phyloP scores from a whole-genome alignment of 805 yeast species.

The Candida qinlingensis region DNA sequence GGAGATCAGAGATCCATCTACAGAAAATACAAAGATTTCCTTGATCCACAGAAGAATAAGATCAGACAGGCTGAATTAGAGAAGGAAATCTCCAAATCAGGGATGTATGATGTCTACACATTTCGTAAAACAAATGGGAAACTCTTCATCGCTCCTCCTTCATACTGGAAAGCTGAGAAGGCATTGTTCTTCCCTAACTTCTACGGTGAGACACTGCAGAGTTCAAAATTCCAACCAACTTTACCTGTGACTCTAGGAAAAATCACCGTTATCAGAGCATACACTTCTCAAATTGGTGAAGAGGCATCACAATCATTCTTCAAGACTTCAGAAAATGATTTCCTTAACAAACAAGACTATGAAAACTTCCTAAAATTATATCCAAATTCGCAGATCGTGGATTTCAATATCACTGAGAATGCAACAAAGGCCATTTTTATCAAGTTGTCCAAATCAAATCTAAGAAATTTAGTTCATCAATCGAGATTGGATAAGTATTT shows the following conservation, averaged over 20 bases:
- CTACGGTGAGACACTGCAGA: conserved; percentile 45
- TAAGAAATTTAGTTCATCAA: conserved; percentile 40
- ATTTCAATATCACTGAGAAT: conserved; percentile 71
- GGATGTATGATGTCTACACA: conserved; percentile 59
- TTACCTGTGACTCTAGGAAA: conserved; percentile 41
- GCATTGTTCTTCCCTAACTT: conserved; percentile 83
- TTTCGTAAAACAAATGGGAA: conserved; percentile 78
- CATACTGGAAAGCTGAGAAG: conserved; percentile 67
- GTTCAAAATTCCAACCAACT: conserved; percentile 23
- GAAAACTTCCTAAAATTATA: conserved; percentile 33
- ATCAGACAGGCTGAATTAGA: conserved; percentile 49
- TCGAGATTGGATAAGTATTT: conserved; percentile 55
- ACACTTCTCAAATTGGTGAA: conserved; percentile 66
- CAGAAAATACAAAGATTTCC: conserved; percentile 40
- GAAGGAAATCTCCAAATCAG: conserved; percentile 59
- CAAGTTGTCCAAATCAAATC: conserved; percentile 41
- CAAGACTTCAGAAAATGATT: conserved; percentile 37
- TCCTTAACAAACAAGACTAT: conserved; percentile 37
- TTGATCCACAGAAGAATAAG: conserved; percentile 43
- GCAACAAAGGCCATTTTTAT: conserved; percentile 63
- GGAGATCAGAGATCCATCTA: conserved; percentile 34
- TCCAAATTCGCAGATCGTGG: conserved; percentile 66
- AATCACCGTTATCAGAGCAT: conserved; percentile 60
- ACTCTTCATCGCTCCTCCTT: conserved; percentile 75
- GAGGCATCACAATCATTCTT: conserved; percentile 60